phyloP scores from a whole-genome alignment of 768 basidiomycete species.

The Boletus bicolor region DNA sequence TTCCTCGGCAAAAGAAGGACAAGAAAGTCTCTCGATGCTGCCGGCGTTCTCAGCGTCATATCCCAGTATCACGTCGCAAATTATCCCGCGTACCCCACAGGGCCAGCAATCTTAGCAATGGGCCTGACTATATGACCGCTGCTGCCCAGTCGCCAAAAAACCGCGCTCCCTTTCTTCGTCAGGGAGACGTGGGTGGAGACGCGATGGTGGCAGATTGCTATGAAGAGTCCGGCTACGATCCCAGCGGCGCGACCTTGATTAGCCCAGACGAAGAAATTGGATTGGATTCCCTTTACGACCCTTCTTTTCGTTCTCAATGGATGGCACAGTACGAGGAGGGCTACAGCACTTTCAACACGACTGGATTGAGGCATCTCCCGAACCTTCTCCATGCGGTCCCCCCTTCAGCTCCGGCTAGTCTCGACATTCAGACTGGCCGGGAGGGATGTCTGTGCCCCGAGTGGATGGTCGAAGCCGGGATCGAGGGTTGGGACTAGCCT shows the following conservation, averaged over 20 bases:
- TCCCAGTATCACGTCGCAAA: background rate
- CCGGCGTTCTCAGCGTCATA: background rate
- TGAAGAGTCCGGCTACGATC: background rate
- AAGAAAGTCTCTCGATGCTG: background rate
- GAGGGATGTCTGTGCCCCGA: constrained; percentile 23
- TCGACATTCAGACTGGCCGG: background rate
- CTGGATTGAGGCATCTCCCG: background rate
- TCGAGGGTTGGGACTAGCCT: constrained; percentile 15
- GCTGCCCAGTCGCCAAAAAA: background rate
- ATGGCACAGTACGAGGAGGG: constrained; percentile 13
- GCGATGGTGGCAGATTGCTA: background rate
- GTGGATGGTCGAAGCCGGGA: constrained; percentile 19
- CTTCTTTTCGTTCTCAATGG: constrained; percentile 6
- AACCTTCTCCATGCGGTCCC: background rate
- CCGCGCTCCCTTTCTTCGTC: background rate
- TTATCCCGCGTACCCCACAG: background rate
- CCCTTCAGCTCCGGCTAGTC: background rate
- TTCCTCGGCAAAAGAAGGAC: background rate
- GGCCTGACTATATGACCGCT: background rate
- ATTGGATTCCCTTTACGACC: constrained; percentile 7
- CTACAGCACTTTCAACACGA: background rate
- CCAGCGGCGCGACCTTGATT: background rate
- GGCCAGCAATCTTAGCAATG: background rate
- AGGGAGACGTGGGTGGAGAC: background rate
- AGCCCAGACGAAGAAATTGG: background rate